Base-by-base conservation (phyloP, 2,329 filamentous ascomycete genomes). In the Diplodia sapinea region DNA sequence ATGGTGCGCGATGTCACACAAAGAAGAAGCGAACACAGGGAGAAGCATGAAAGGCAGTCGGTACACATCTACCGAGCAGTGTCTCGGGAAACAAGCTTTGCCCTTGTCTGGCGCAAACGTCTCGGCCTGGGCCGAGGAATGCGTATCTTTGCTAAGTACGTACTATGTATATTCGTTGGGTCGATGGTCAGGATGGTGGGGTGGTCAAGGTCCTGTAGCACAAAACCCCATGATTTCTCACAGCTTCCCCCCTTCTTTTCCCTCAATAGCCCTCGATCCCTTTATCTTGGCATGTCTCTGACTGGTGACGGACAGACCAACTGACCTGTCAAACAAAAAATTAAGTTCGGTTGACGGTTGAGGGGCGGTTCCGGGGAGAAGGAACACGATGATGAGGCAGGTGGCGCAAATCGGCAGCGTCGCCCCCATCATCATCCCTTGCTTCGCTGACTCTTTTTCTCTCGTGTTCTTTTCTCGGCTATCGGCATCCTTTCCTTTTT, bases 11-110 rank as follows among this genome's bases (percentile, higher is more conserved):
- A 38, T 38, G 36, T 38, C 36, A 12, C 36, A 38, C 36, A 38
- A 12, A 38, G 36, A 38, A 11, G 36, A 38, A 38, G 36, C 3
- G 36, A 38, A 11, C 36, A 38, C 52, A 55, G 52, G 52, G 52
- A 33, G 6, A 31, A 33, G 6, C 31, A 33, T 33, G 8, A 33
- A 33, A 9, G 31, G 31, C 31, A 29, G 17, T 15, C 36, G 29
- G 54, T 38, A 56, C 33, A 33, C 33, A 33, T 36, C 29, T 38
- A 38, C 59, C 59, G 59, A 51, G 9, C 9, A 36, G 31, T 63
- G 47, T 63, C 31, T 63, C 36, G 59, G 59, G 43, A 63, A 51
- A 51, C 23, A 63, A 63, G 59, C 59, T 63, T 63, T 61, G 20
- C 11, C 11, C 7, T 33, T 33, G 12, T 36, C 8, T 17, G 7